Evolutionary conservation across 805 yeast species (phyloP).

Genomic region (Pichia nakasei): DNA sequence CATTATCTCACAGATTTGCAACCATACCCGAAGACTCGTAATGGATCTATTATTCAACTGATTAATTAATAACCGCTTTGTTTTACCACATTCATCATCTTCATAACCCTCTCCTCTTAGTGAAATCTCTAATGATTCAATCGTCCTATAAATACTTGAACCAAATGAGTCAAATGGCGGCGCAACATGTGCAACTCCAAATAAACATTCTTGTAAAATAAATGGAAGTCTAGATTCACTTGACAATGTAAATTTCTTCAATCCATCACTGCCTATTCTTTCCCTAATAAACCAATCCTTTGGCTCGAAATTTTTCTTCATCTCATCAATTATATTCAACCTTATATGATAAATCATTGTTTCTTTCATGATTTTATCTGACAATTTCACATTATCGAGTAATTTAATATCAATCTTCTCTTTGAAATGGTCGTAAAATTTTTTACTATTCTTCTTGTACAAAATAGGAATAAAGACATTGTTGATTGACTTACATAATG

Average conservation of each 20-base stretch:
- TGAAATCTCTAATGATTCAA: constrained; percentile 58
- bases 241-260: constrained; percentile 7
- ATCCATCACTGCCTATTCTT: constrained; percentile 10
- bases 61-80: constrained; percentile 30
- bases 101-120: constrained; percentile 42
- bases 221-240: constrained; percentile 15
- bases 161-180: constrained; percentile 27
- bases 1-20: constrained; percentile 26
- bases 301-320: not conserved
- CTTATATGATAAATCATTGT: not conserved
- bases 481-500: constrained; percentile 80
- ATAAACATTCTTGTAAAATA: constrained; percentile 20
- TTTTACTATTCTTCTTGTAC: constrained; percentile 39
- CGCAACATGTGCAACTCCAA: constrained; percentile 17
- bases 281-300: constrained; percentile 24
- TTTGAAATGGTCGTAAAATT: constrained; percentile 8
- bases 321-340: not conserved
- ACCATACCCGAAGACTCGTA: constrained; percentile 45
- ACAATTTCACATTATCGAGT: constrained; percentile 3
- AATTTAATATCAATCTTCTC: constrained; percentile 8
- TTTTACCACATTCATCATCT: not conserved
- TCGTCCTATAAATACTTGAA: constrained; percentile 39
- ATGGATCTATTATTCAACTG: constrained; percentile 57
- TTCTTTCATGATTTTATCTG: constrained; percentile 16
- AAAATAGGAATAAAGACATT: constrained; percentile 76